phyloP scores from a whole-genome alignment of 2,329 filamentous ascomycete species.

The Albifimbria verrucaria region DNA sequence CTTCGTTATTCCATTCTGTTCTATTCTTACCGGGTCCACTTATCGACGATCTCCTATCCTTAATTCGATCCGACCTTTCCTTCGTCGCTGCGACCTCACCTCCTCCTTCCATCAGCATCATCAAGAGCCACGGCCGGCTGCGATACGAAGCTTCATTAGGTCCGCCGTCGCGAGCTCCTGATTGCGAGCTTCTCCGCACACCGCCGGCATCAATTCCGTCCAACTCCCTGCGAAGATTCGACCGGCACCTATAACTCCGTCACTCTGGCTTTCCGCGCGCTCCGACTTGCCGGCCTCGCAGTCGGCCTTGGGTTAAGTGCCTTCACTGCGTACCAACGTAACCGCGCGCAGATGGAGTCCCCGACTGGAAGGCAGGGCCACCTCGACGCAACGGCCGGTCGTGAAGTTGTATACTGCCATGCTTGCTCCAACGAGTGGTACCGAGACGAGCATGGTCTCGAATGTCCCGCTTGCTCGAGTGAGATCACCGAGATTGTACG shows the following conservation, averaged over 20 bases:
- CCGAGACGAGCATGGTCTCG: constrained; percentile 61
- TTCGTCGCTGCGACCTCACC: no score
- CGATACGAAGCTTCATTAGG: no score
- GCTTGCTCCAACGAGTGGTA: constrained; percentile 80
- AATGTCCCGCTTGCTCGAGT: constrained; percentile 72
- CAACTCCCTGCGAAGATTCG: no score
- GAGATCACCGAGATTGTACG: constrained; percentile 86
- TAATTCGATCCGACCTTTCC: no score
- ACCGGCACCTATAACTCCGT: no score
- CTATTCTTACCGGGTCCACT: not conserved
- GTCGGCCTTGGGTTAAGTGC: constrained; percentile 58
- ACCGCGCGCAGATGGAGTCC: constrained; percentile 40
- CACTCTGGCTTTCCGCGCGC: constrained; percentile 54
- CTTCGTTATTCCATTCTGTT: no score
- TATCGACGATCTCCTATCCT: not conserved
- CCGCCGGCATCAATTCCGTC: no score
- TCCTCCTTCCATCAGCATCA: no score
- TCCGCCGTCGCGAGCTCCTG: no score
- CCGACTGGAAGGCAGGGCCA: constrained; percentile 25
- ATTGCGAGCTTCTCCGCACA: no score
- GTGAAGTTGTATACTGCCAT: constrained; percentile 85
- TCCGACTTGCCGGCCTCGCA: constrained; percentile 53
- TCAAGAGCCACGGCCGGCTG: no score
- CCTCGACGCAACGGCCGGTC: constrained; percentile 47
- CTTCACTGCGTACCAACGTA: constrained; percentile 50